These are phyloP conservation scores for Pleurotus cornucopiae DNA, from an alignment of 768 basidiomycete species.

Conservation along the genomic window DNA sequence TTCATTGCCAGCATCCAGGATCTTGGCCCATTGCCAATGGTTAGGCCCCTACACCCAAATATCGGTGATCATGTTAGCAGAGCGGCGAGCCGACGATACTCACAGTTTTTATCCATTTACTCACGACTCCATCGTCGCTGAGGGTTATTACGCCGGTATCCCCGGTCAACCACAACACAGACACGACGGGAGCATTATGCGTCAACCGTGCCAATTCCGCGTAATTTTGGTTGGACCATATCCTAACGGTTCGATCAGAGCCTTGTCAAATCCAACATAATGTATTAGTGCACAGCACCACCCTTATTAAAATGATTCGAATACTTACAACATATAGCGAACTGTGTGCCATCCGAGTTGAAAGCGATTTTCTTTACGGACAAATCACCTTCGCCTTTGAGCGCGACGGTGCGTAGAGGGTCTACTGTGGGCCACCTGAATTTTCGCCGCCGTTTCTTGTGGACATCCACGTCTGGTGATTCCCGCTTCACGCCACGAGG, in stretches of 20 bases:
- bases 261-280: constrained; percentile 28
- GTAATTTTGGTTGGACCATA: constrained; percentile 48
- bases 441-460: constrained; percentile 25
- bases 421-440: constrained; percentile 47
- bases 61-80: background rate
- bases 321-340: constrained; percentile 56
- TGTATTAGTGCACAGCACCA: background rate
- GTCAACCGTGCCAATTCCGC: constrained; percentile 54
- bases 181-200: constrained; percentile 45
- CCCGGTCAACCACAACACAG: constrained; percentile 56
- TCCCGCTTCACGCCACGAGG: constrained; percentile 33
- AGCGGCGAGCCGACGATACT: constrained; percentile 17
- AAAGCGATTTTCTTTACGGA: constrained; percentile 46
- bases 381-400: constrained; percentile 45
- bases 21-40: constrained; percentile 53
- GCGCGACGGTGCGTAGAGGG: constrained; percentile 26
- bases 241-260: constrained; percentile 55
- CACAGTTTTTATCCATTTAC: constrained; percentile 56
- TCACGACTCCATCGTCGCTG: constrained; percentile 51
- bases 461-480: constrained; percentile 4
- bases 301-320: background rate
- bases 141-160: constrained; percentile 55
- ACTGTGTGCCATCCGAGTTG: constrained; percentile 46
- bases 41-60: constrained; percentile 33
- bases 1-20: constrained; percentile 47